Evolutionary conservation across 257 asterid species (phyloP), one percentile per base, ranked within the genome.

Genomic region (Cordia subcordata): DNA sequence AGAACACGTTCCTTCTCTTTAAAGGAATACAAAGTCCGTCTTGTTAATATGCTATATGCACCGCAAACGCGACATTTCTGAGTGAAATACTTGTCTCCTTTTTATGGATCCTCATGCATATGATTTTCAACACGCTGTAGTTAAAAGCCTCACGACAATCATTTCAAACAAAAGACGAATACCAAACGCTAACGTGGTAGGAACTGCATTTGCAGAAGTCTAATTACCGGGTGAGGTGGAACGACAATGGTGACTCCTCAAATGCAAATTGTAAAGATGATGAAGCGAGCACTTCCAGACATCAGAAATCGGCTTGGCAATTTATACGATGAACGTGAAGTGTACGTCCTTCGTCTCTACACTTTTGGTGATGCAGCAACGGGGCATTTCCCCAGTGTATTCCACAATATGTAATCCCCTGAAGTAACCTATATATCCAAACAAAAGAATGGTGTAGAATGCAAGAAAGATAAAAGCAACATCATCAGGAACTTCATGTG

Each of bases 361-460:
- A 65, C 78, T 67, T 82, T 60, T 49, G 94, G 86, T 60, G 85
- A 77, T 67, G 93, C 88, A 21, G 85, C 85, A 64, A 86, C 85
- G 0, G 98, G 98, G 58, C 96, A 88, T 72, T 80, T 82, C 51
- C 98, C 98, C 74, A 92, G 56, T 23, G 98, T 92, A 68, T 86
- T 92, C 96, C 98, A 88, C 70, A 92, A 71, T 58, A 88, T 82
- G 69, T 92, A 92, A 54, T 92, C 96, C 68, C 98, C 98, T 16
- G 98, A 84, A 42, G 81, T 75, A 65, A 84, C 94, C 96, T 88
- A 72, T 67, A 47, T 53, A 69, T 63, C 67, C 67, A 51, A 53
- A 62, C 22, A 67, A 53, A 71, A 66, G 65, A 13, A 16, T 22
- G 59, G 51, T n/a, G 47, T 42, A 42, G 35, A 60, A 13, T 55